Evolutionary conservation across 352 stramenopile genomes (phyloP).

Genomic region (Aphanomyces astaci): DNA sequence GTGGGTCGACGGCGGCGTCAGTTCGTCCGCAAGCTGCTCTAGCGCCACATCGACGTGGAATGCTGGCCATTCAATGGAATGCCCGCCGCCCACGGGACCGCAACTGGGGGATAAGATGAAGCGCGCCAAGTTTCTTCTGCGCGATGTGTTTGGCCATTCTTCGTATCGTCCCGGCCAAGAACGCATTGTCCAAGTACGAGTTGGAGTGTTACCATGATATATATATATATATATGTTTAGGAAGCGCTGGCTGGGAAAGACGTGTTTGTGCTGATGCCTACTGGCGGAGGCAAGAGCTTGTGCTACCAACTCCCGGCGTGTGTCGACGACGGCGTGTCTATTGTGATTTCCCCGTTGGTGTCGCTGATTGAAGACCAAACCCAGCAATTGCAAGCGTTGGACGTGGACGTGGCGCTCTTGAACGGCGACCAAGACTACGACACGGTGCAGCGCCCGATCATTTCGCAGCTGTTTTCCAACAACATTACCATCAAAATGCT

Average conservation of each 20-base stretch:
- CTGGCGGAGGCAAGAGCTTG: conserved; percentile 96
- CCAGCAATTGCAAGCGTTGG: conserved; percentile 87
- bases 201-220: conserved; percentile 21
- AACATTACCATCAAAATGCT: conserved; percentile 92
- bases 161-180: conserved; percentile 94
- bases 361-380: conserved; percentile 99
- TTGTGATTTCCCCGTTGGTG: conserved; percentile 98
- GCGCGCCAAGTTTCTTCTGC: conserved; percentile 57
- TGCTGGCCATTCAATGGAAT: conserved; percentile 7
- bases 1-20: conserved; percentile 41
- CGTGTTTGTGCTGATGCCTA: conserved; percentile 99
- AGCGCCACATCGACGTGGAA: conserved; percentile 4
- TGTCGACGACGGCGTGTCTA: conserved; percentile 86
- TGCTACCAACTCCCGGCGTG: conserved; percentile 95
- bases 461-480: conserved; percentile 76
- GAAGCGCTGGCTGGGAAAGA: conserved; percentile 88
- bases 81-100: background rate
- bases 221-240: too few relatives aligned
- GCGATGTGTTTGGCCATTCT: conserved; percentile 93
- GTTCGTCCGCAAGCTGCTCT: background rate
- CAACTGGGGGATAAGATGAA: conserved; percentile 43
- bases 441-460: conserved; percentile 79
- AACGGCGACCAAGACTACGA: conserved; percentile 85
- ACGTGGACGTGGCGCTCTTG: conserved; percentile 82
- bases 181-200: conserved; percentile 83